Percentiles rank a stretch among this genome's conserved stretches.
Evolutionary conservation across 164 flowering plant genomes (phyloP).

Genomic region (Stephania japonica): DNA sequence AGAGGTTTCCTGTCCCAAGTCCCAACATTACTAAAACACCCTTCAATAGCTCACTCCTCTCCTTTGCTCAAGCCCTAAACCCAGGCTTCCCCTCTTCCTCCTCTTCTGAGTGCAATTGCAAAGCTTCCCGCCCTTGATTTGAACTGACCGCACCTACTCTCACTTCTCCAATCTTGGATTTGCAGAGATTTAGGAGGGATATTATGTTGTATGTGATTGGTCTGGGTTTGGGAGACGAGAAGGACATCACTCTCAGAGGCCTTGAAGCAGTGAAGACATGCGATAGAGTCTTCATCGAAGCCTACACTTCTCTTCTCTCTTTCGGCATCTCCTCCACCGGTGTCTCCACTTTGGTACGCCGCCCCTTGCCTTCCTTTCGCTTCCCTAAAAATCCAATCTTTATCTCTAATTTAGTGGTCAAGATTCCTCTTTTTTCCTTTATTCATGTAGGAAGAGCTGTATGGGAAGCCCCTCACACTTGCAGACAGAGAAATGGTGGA

Average conservation of each 20-base stretch:
- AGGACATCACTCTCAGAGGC: slow-evolving; percentile 76
- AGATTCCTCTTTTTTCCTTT: neutral
- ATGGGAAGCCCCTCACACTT: slow-evolving; percentile 32
- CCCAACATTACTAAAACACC: too few relatives aligned
- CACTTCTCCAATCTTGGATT: too few relatives aligned
- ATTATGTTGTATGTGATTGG: slow-evolving; percentile 74
- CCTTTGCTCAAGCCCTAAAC: too few relatives aligned
- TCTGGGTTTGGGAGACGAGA: slow-evolving; percentile 81
- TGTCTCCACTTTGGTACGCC: slow-evolving; percentile 55
- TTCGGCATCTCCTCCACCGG: slow-evolving; percentile 47
- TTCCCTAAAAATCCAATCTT: neutral
- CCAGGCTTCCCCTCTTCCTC: too few relatives aligned
- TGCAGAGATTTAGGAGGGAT: neutral
- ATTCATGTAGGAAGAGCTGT: slow-evolving; percentile 14
- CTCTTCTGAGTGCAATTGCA: too few relatives aligned
- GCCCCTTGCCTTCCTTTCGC: too few relatives aligned
- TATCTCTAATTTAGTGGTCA: neutral
- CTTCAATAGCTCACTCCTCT: too few relatives aligned
- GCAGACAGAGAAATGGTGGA: slow-evolving; percentile 93
- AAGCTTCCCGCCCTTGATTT: too few relatives aligned
- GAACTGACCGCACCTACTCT: too few relatives aligned
- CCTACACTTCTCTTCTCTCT: slow-evolving; percentile 26
- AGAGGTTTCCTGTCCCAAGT: too few relatives aligned
- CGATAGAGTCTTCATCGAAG: slow-evolving; percentile 68
- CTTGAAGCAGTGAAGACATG: slow-evolving; percentile 79